Base-by-base conservation (phyloP, 805 yeast genomes). In the Myxozyma neglecta region DNA sequence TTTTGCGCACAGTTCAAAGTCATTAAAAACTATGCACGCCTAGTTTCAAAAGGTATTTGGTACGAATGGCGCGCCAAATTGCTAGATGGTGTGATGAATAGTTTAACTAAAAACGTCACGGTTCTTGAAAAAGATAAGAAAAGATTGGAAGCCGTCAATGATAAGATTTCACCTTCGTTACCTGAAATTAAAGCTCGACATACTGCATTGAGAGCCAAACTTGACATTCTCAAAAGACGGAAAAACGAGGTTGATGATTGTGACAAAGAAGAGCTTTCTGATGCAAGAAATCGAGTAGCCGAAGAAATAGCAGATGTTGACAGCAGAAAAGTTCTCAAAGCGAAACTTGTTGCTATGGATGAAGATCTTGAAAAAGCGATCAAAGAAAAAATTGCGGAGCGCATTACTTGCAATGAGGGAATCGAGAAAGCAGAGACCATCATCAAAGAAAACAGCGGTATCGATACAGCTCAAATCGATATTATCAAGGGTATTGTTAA, bases 11-110 rank as follows among this genome's bases (percentile, higher is more conserved):
- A 82, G 61, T 77, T 85, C 53, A 80, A 78, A 60, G 61, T 80
- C 11, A 73, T 85, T 47, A 83, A 83, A 68, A 80, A 78, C 36
- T 81, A 73, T 61, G 77, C 88, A 0, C 76, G 84, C 36, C 75
- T 79, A 36, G 83, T 82, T 68, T 83, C 89, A 0, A 78, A 76
- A 60, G 79, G 78, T 43, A 80, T 81, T 0, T 86, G 89, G 89
- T 83, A 82, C 66, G 81, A 79, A 53, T 86, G 90, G 90, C 74
- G 89, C 62, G 70, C 76, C 11, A 82, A 83, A 63, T 77, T 85
- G 51, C 69, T 81, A 6, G 74, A 76, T 29, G 84, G 83, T 45
- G 74, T 85, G 14, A 68, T 79, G 37, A 71, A 66, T n/a, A 73
- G 66, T 7, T 53, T 71, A 39, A 62, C 61, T 7, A 56, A 61